Evolutionary conservation across 768 basidiomycete genomes (phyloP).

Genomic region (Lentinula raphanica): DNA sequence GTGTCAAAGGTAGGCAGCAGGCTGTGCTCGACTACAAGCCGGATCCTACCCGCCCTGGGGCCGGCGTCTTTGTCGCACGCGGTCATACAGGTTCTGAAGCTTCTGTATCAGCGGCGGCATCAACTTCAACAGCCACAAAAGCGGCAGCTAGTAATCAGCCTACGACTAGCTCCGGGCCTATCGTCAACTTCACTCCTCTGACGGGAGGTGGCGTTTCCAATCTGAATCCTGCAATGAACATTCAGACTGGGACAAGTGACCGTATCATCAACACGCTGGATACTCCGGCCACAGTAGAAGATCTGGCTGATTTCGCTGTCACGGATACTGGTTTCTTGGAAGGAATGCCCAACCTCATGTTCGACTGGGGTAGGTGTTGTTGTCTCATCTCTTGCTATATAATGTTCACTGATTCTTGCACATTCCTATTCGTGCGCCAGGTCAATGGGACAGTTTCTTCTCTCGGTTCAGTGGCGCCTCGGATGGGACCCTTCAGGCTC

Average conservation of each 20-base stretch:
- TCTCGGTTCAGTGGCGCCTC: constrained; percentile 39
- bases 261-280: constrained; percentile 78
- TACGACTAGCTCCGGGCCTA: constrained; percentile 21
- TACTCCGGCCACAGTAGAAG: constrained; percentile 46
- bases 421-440: constrained; percentile 28
- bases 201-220: constrained; percentile 40
- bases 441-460: constrained; percentile 83
- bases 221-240: constrained; percentile 73
- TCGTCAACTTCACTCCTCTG: constrained; percentile 56
- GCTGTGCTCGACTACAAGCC: constrained; percentile 64
- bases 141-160: constrained; percentile 22
- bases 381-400: constrained; percentile 9
- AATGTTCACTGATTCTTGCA: background rate
- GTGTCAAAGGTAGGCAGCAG: constrained; percentile 53
- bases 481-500: background rate
- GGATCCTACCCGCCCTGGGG: constrained; percentile 78
- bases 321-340: constrained; percentile 68
- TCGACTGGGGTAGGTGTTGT: constrained; percentile 73
- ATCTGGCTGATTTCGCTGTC: constrained; percentile 60
- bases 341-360: constrained; percentile 79
- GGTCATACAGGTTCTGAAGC: constrained; percentile 39
- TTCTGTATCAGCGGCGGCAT: constrained; percentile 49
- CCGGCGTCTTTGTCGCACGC: constrained; percentile 75
- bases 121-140: constrained; percentile 51
- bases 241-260: constrained; percentile 36